Conservation (phyloP, 768 basidiomycete genomes). For the Sarcodon aspratus region DNA sequence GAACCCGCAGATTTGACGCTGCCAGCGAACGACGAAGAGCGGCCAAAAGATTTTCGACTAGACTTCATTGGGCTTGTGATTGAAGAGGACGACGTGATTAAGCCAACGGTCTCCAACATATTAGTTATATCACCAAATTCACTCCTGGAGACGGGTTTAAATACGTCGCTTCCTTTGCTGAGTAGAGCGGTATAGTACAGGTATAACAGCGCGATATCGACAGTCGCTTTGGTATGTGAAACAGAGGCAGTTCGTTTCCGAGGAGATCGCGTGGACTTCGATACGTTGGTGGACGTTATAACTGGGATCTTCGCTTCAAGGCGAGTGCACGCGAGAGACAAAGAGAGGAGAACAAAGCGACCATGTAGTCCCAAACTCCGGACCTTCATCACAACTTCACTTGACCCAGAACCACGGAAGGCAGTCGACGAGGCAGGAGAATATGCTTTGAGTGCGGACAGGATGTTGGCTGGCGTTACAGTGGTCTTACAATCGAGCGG, state of each 20-base stretch:
- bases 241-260: constrained; percentile 35
- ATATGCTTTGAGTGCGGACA: constrained; percentile 67
- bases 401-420: constrained; percentile 18
- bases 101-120: constrained; percentile 64
- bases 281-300: background rate
- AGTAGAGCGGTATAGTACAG: constrained; percentile 53
- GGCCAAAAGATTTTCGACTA: constrained; percentile 39
- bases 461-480: constrained; percentile 58
- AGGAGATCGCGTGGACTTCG: constrained; percentile 24
- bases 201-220: constrained; percentile 55
- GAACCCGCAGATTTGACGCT: constrained; percentile 16
- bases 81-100: constrained; percentile 33
- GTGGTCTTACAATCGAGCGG: background rate
- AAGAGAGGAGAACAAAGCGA: constrained; percentile 53
- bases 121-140: constrained; percentile 67
- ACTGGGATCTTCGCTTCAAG: constrained; percentile 23
- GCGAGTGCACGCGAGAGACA: constrained; percentile 56
- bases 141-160: constrained; percentile 57
- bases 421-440: constrained; percentile 31
- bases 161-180: constrained; percentile 37
- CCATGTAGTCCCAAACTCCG: constrained; percentile 63
- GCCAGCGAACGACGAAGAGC: constrained; percentile 47
- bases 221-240: constrained; percentile 19
- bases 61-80: constrained; percentile 31
- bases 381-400: constrained; percentile 58